Evolutionary conservation across 1,284 basidiomycete species (phyloP), one percentile per base, ranked within the genome.

Genomic region (Cutaneotrichosporon sp.): DNA sequence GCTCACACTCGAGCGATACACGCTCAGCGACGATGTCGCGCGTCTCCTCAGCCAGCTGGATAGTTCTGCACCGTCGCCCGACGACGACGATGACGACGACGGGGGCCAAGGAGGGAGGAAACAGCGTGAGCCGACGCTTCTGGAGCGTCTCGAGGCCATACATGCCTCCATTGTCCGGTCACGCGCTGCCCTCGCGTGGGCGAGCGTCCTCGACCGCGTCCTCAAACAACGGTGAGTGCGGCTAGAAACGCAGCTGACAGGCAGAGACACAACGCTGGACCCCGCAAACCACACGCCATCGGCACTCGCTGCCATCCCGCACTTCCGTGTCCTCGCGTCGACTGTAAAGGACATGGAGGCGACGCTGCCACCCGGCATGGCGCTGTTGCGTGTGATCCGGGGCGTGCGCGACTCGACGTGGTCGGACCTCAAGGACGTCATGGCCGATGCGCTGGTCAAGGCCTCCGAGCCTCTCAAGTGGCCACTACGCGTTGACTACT

Each of bases 401-500:
- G 77, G 76, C 17, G 69, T 89, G 21, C 77, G 80, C 38, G 80
- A 83, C 22, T 81, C 79, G 65, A 85, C 88, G 7, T 93, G 90
- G 90, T 61, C 66, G 13, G 80, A 83, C 46, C 84, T 94, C 51
- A 90, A 85, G 68, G 73, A 73, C 14, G 71, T 75, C 20, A 73
- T 91, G 42, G 48, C 8, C 58, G 90, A 88, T 36, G 71, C 77
- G 4, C 76, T 94, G 9, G 73, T 85, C 15, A 69, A 76, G 38
- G 80, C 82, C 3, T 79, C 87, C 2, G 89, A 90, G 69, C 80
- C 78, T 35, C 72, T 96, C 33, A 80, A 83, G 22, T 96, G 91
- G 91, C 92, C 92, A 3, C 51, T 63, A 13, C 81, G 81, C 63
- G 80, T 90, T 2, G 80, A 88, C 61, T 89, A 87, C 62, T 64